Conservation (phyloP, 768 basidiomycete genomes). For the Suillus hirtellus region DNA sequence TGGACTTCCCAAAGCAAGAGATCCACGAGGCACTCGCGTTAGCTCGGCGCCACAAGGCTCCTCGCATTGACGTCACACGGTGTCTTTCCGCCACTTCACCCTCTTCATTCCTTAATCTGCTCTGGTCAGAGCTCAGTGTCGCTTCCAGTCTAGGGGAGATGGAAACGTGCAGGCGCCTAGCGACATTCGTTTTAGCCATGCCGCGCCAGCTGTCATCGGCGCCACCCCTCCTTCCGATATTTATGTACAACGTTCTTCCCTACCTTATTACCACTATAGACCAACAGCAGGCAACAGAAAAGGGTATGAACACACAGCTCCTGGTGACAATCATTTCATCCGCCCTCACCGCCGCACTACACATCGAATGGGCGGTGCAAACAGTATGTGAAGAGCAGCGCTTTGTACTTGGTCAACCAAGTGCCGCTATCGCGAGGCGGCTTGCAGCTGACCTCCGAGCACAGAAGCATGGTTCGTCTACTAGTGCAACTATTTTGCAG, state of each 20-base stretch:
- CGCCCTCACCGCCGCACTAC: constrained; percentile 62
- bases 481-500: constrained; percentile 56
- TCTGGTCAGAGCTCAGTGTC: constrained; percentile 68
- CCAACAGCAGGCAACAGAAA: constrained; percentile 50
- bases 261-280: constrained; percentile 57
- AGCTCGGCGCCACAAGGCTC: constrained; percentile 62
- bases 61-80: constrained; percentile 63
- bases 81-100: constrained; percentile 62
- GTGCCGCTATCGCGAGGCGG: constrained; percentile 61
- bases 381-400: constrained; percentile 51
- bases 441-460: constrained; percentile 62
- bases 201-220: constrained; percentile 48
- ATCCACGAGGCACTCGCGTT: constrained; percentile 57
- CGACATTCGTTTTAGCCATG: constrained; percentile 65
- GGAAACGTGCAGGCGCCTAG: constrained; percentile 63
- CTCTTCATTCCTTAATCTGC: constrained; percentile 57
- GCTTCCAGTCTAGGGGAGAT: constrained; percentile 58
- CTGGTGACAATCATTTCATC: constrained; percentile 66
- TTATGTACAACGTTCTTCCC: constrained; percentile 68
- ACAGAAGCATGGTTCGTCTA: constrained; percentile 46
- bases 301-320: constrained; percentile 59
- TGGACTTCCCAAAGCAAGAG: constrained; percentile 55
- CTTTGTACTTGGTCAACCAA: constrained; percentile 60
- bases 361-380: constrained; percentile 69
- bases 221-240: constrained; percentile 73